Base-by-base conservation (phyloP, 2,329 filamentous ascomycete species). In the Nemania sp. region DNA sequence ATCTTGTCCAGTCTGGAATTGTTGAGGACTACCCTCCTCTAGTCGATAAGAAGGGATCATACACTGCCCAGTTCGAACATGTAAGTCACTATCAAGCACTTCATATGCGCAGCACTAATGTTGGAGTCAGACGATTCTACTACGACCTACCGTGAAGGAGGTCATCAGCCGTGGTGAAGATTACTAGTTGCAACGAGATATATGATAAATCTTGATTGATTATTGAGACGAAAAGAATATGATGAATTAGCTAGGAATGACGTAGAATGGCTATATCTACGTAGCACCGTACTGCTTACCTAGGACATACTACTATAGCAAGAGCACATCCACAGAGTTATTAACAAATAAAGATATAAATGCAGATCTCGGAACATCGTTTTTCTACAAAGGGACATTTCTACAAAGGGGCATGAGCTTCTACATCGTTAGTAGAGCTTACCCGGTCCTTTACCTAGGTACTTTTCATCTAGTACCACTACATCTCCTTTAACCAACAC, bases 21-120 rank as follows among this genome's bases (percentile, higher is more conserved):
- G 93, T 98, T 51, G 93, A 98, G 81, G 89, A 92, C 51, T 98
- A 98, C 79, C 93, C 94, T 45, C 94, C 94, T 32, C 84, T 98
- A 74, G 90, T 92, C 74, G 94, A 98, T 82, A 90, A 94, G 82
- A 97, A 97, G 87, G 95, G 95, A 67, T 97, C 93, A 27, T 97
- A 97, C 80, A 97, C 94, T 27, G 95, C 94, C 71, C 94, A 98
- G 79, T 97, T 90, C 78, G 94, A 98, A 85, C 94, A 98, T 83
- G 94, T 97, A 83, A 87, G 92, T 88, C n/a, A 1, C 32, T 32
- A 26, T 49, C n/a, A n/a, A 43, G 43, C 5, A 32, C 45, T 93
- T n/a, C n/a, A n/a, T n/a, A n/a, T n/a, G n/a, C n/a, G n/a, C 13
- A 22, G 20, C 13, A 56, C 62, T 72, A 54, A 70, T 29, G 2